Conservation (phyloP, 139 green algal genomes). For the Coelastrella sp. region DNA sequence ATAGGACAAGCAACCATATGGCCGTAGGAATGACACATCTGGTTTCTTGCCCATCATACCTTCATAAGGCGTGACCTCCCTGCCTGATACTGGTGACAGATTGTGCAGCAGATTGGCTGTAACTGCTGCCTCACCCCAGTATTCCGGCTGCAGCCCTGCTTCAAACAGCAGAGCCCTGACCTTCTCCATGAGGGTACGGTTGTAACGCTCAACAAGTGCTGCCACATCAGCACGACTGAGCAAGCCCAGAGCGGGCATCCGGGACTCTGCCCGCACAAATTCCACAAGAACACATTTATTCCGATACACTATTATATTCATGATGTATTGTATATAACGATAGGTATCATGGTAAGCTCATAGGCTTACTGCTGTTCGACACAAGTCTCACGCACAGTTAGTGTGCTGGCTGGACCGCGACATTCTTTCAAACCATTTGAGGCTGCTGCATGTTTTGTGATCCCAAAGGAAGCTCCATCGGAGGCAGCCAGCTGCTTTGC, state of each 20-base stretch:
- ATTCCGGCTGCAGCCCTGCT: neutral
- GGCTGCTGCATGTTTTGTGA: neutral
- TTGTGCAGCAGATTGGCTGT: constrained; percentile 13
- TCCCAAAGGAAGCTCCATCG: neutral
- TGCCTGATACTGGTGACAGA: constrained; percentile 12
- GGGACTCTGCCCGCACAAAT: neutral
- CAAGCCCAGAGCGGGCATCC: neutral
- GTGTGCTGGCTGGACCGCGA: neutral
- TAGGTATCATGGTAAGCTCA: constrained; percentile 6
- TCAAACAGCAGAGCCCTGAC: constrained; percentile 19
- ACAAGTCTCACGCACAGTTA: neutral
- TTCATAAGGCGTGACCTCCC: constrained; percentile 40
- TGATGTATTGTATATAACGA: no score
- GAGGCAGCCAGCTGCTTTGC: no score
- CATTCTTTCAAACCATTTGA: constrained; percentile 3
- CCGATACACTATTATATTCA: neutral
- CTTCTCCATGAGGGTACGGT: constrained; percentile 42
- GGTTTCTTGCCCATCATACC: constrained; percentile 37
- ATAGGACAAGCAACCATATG: constrained; percentile 45
- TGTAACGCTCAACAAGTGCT: constrained; percentile 42
- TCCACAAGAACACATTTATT: neutral
- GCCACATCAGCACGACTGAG: neutral
- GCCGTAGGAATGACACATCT: constrained; percentile 40
- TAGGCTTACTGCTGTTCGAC: neutral
- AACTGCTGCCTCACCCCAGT: constrained; percentile 27